These are phyloP conservation scores for Trametes polyzona DNA, from an alignment of 1,284 basidiomycete genomes.

Conservation along the genomic window DNA sequence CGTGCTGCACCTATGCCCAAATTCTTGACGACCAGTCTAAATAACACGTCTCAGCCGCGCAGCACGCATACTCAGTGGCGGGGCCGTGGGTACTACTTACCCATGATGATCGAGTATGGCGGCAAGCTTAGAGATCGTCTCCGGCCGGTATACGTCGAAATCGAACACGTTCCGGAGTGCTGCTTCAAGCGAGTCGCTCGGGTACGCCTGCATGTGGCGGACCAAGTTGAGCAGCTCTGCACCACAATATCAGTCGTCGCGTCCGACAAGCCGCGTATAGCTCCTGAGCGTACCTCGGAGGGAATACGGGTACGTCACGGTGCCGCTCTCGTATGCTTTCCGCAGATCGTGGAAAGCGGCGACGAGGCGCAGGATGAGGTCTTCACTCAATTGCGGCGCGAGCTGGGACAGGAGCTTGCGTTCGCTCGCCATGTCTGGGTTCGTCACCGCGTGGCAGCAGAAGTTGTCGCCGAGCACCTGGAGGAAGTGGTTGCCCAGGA, in stretches of 20 bases:
- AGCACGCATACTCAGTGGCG: too few species aligned
- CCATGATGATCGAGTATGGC: constrained; percentile 63
- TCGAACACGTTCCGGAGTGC: constrained; percentile 68
- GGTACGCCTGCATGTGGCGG: constrained; percentile 63
- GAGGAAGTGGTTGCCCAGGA: constrained; percentile 72
- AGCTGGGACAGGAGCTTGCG: constrained; percentile 59
- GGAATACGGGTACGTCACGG: constrained; percentile 66
- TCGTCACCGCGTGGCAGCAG: constrained; percentile 65
- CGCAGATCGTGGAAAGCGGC: constrained; percentile 66
- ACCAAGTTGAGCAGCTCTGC: constrained; percentile 68
- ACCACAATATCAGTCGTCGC: too few species aligned
- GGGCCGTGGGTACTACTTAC: constrained; percentile 41
- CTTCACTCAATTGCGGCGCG: constrained; percentile 60
- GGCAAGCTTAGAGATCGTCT: constrained; percentile 61
- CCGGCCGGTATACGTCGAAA: constrained; percentile 67
- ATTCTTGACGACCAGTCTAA: constrained; percentile 54
- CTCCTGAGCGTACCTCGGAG: constrained; percentile 54
- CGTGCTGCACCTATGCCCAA: constrained; percentile 60
- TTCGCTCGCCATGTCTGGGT: constrained; percentile 67
- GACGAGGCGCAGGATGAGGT: constrained; percentile 57
- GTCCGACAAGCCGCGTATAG: too few species aligned
- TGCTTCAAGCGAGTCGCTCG: constrained; percentile 56
- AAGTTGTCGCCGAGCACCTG: constrained; percentile 73
- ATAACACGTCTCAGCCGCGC: too few species aligned
- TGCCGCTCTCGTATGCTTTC: constrained; percentile 57